Evolutionary conservation across 345 rosid species (phyloP).

Genomic region (Sisymbrium altissimum): DNA sequence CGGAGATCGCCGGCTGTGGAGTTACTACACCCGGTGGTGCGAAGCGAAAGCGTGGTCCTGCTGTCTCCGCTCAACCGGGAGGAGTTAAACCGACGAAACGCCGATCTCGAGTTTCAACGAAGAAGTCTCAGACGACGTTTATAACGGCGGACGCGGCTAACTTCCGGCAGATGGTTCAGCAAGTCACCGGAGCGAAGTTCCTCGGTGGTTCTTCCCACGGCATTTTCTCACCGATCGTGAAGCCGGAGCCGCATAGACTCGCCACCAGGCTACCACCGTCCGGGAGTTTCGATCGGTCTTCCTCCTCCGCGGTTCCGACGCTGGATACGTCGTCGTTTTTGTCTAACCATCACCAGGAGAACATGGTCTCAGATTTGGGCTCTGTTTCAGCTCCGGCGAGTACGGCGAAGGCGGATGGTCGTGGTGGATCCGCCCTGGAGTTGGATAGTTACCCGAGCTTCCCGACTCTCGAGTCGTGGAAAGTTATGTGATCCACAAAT

Average conservation of each 20-base stretch:
- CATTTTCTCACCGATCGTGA: conserved; percentile 41
- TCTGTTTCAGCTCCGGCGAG: conserved; percentile 8
- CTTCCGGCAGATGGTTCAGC: conserved; percentile 91
- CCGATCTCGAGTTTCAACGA: conserved; percentile 55
- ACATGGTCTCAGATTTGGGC: background rate
- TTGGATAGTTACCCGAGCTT: conserved; percentile 44
- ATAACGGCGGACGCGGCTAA: conserved; percentile 78
- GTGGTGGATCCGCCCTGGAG: conserved; percentile 37
- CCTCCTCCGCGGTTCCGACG: conserved; percentile 43
- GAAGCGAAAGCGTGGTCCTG: conserved; percentile 34
- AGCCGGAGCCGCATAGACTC: conserved; percentile 59
- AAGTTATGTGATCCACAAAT: conserved; percentile 29
- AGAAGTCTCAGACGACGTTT: conserved; percentile 73
- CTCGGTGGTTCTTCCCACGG: conserved; percentile 7
- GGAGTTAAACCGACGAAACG: conserved; percentile 61
- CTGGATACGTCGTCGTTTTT: conserved; percentile 73
- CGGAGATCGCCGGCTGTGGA: background rate
- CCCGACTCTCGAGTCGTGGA: conserved; percentile 94
- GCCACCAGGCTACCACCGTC: conserved; percentile 9
- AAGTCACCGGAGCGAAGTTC: conserved; percentile 70
- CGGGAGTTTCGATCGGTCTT: conserved; percentile 4
- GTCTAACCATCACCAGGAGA: conserved; percentile 40
- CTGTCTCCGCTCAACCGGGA: conserved; percentile 6
- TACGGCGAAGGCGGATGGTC: conserved; percentile 3
- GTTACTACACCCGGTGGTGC: background rate